Evolutionary conservation across 768 basidiomycete genomes (phyloP).

Genomic region (Phallus indusiatus): DNA sequence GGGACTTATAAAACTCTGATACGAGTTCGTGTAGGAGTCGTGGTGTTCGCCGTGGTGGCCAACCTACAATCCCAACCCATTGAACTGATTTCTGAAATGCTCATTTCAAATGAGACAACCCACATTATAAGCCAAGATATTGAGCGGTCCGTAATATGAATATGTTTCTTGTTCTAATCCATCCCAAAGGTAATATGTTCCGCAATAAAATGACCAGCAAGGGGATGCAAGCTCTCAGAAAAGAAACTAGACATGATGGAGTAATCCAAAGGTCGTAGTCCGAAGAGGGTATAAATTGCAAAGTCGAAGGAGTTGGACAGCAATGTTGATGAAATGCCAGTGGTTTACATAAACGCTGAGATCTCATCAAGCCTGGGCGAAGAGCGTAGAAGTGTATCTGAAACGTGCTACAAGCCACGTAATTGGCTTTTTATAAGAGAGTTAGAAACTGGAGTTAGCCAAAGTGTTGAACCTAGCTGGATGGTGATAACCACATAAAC

Average conservation of each 20-base stretch:
- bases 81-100: not conserved
- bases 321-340: constrained; percentile 81
- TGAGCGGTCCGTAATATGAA: constrained; percentile 90
- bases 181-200: constrained; percentile 95
- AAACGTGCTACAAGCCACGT: constrained; percentile 56
- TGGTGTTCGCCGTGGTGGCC: constrained; percentile 99
- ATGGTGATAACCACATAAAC: constrained; percentile 74
- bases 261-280: constrained; percentile 55
- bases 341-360: constrained; percentile 66
- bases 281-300: constrained; percentile 43
- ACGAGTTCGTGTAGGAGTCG: constrained; percentile 88
- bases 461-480: constrained; percentile 57
- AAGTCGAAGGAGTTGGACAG: constrained; percentile 67
- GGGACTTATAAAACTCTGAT: constrained; percentile 82
- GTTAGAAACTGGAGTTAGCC: constrained; percentile 29
- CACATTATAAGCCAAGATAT: constrained; percentile 88
- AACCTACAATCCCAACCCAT: constrained; percentile 40
- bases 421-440: not conserved
- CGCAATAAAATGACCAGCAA: constrained; percentile 96
- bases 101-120: constrained; percentile 19
- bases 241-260: constrained; percentile 88
- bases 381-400: constrained; percentile 98
- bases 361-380: constrained; percentile 85
- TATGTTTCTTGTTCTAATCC: constrained; percentile 91
- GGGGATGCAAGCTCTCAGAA: constrained; percentile 91